Percentiles rank a stretch among this genome's conserved stretches.
Conservation (phyloP, 352 stramenopile species). For the Pythium insidiosum region DNA sequence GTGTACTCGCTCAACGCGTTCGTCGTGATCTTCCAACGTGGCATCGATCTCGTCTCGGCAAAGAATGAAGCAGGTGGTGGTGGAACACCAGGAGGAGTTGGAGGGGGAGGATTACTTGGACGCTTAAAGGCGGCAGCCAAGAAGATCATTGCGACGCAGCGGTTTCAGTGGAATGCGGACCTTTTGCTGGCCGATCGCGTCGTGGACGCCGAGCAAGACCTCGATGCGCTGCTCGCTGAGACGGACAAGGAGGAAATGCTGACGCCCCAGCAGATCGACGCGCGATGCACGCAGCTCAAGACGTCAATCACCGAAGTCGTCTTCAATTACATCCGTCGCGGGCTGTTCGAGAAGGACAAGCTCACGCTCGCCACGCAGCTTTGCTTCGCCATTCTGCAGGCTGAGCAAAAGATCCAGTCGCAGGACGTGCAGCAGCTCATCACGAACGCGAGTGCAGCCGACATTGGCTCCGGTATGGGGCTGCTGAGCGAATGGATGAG, state of each 20-base stretch:
- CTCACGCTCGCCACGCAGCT: conserved; percentile 89
- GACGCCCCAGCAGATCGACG: conserved; percentile 36
- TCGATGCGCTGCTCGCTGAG: conserved; percentile 53
- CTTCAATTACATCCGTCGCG: conserved; percentile 93
- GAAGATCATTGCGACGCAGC: conserved; percentile 75
- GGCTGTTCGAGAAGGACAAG: conserved; percentile 93
- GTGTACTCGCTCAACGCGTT: conserved; percentile 95
- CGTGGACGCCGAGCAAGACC: conserved; percentile 49
- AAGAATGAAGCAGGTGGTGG: conserved; percentile 21
- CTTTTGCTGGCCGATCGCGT: conserved; percentile 70
- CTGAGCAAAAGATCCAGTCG: conserved; percentile 50
- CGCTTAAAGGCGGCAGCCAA: conserved; percentile 78
- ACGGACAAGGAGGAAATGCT: conserved; percentile 59
- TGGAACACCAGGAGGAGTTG: no score
- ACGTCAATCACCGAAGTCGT: conserved; percentile 78
- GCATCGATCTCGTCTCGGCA: conserved; percentile 84
- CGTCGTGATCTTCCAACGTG: conserved; percentile 92
- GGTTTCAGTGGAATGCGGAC: conserved; percentile 85
- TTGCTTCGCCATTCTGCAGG: conserved; percentile 87
- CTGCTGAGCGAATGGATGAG: conserved; percentile 90
- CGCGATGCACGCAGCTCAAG: conserved; percentile 46
- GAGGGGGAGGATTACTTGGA: conserved; percentile 29
- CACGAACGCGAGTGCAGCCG: conserved; percentile 22
- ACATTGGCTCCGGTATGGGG: conserved; percentile 70
- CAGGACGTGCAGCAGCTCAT: conserved; percentile 77